Conservation (phyloP, 2,329 filamentous ascomycete genomes). For the Chaetomium sp. region DNA sequence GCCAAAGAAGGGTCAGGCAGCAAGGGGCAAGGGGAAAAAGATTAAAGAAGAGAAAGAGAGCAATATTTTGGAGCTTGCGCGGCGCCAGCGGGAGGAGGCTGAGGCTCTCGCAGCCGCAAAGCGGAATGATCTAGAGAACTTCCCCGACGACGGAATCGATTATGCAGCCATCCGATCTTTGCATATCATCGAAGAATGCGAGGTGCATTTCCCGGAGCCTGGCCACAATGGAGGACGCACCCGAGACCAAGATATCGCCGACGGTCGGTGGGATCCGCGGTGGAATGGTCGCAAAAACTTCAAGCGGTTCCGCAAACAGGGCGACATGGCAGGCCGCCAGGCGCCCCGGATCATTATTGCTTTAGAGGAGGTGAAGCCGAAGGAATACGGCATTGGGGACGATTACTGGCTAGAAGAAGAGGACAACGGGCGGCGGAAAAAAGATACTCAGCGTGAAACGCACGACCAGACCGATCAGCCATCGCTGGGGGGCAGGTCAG, state of each 20-base stretch:
- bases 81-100: constrained; percentile 55
- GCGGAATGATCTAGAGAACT: constrained; percentile 45
- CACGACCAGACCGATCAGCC: constrained; percentile 14
- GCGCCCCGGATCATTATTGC: constrained; percentile 56
- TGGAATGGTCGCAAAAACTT: constrained; percentile 98
- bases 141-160: constrained; percentile 57
- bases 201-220: constrained; percentile 40
- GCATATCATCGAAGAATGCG: constrained; percentile 71
- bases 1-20: constrained; percentile 21
- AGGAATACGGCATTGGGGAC: constrained; percentile 67
- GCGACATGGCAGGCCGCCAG: constrained; percentile 39
- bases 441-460: constrained; percentile 16
- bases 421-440: constrained; percentile 22
- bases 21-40: constrained; percentile 36
- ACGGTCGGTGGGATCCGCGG: constrained; percentile 68
- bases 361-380: constrained; percentile 63
- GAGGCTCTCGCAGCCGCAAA: constrained; percentile 56
- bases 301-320: constrained; percentile 71
- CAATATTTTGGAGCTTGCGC: constrained; percentile 62
- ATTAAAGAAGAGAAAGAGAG: constrained; percentile 51
- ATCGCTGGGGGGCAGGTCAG: background rate
- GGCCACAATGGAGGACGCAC: constrained; percentile 13
- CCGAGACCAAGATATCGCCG: constrained; percentile 46
- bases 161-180: constrained; percentile 66
- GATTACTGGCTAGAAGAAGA: constrained; percentile 66